A percentile compares a stretch with the other conserved stretches of the same genome.
phyloP scores from a whole-genome alignment of 441 rosid genomes.

The Pelargonium fulgidum region DNA sequence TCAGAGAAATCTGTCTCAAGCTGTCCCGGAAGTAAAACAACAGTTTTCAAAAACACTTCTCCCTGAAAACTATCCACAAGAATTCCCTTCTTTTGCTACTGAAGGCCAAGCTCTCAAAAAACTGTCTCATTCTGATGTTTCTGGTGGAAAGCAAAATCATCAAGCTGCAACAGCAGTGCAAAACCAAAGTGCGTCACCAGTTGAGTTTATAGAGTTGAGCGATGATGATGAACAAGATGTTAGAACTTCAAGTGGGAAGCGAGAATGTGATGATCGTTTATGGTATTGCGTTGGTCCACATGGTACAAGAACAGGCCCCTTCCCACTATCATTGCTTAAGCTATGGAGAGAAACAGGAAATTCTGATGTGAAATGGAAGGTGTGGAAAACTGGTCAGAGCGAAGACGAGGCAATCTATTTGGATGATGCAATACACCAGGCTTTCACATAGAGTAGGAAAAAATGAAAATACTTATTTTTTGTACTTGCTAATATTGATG shows the following conservation, averaged over 20 bases:
- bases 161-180: conserved; percentile 8
- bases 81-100: neutral
- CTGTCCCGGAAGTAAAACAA: conserved; percentile 11
- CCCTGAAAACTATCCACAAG: neutral
- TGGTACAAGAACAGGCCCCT: conserved; percentile 25
- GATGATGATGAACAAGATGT: conserved; percentile 23
- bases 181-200: neutral
- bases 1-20: conserved; percentile 10
- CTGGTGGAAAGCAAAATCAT: conserved; percentile 10
- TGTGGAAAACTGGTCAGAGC: conserved; percentile 24
- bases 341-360: conserved; percentile 18
- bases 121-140: neutral
- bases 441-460: neutral
- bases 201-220: conserved; percentile 20
- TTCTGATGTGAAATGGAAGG: conserved; percentile 13
- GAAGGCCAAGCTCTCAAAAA: conserved; percentile 16
- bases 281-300: conserved; percentile 19
- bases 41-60: conserved; percentile 8
- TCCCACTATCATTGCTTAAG: conserved; percentile 25
- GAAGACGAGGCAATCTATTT: conserved; percentile 24
- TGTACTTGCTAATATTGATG: neutral
- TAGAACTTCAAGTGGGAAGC: neutral
- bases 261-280: neutral
- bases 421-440: conserved; percentile 8
- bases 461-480: neutral